Conservation (phyloP, 202 grass and related monocot genomes). For the Schoenoplectus tabernaemontani region DNA sequence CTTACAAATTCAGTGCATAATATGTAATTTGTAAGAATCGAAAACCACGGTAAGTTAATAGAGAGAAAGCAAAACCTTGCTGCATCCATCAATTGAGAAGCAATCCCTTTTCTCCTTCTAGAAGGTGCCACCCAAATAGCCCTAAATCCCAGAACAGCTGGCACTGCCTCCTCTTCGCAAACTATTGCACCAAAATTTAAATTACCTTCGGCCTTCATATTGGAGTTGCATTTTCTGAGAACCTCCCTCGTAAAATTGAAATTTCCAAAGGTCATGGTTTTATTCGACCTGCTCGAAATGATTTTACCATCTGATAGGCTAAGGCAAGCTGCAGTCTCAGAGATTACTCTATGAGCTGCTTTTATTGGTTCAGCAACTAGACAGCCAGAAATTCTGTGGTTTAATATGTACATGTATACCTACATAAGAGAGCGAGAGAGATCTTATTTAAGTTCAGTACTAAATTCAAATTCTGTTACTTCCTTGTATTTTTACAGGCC, state of each 20-base stretch:
- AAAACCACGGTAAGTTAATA: neutral
- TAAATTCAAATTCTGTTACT: neutral
- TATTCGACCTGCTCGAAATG: neutral
- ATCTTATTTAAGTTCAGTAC: neutral
- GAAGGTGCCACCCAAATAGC: conserved; percentile 80
- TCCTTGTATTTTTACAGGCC: neutral
- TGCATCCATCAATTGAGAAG: conserved; percentile 57
- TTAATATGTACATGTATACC: conserved; percentile 82
- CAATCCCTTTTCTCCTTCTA: conserved; percentile 58
- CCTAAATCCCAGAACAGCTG: conserved; percentile 64
- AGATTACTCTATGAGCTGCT: conserved; percentile 62
- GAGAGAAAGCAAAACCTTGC: conserved; percentile 40
- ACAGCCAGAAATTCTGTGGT: conserved; percentile 68
- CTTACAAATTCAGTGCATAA: neutral
- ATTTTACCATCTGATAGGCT: conserved; percentile 19
- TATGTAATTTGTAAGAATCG: neutral
- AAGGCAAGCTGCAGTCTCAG: conserved; percentile 4
- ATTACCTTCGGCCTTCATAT: conserved; percentile 28
- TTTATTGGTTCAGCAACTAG: conserved; percentile 77
- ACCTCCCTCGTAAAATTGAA: conserved; percentile 76
- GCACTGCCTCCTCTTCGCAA: conserved; percentile 50
- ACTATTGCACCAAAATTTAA: conserved; percentile 49
- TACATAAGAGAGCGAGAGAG: conserved; percentile 19
- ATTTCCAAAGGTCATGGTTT: conserved; percentile 63
- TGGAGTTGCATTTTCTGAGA: conserved; percentile 25